These are phyloP conservation scores for Candida boidinii DNA, from an alignment of 805 yeast genomes.

Conservation along the genomic window DNA sequence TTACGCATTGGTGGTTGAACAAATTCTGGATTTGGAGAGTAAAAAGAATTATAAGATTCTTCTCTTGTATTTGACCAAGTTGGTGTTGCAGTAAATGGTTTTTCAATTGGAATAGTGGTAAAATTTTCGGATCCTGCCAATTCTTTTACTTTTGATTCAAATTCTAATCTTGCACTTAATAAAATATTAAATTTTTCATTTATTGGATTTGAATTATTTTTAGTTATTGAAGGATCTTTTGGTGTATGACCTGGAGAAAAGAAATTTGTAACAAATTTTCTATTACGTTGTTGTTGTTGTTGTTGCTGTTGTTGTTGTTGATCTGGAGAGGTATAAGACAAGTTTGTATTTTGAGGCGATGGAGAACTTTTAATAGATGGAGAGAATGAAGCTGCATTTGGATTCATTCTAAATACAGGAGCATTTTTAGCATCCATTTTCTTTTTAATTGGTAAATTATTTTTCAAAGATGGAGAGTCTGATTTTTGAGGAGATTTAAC, in stretches of 20 bases:
- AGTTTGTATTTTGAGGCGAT: slow-evolving; percentile 1
- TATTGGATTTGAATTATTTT: slow-evolving; percentile 23
- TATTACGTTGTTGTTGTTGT: slow-evolving; percentile 1
- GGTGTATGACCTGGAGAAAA: slow-evolving; percentile 14
- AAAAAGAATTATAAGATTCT: slow-evolving; percentile 45
- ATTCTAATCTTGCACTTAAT: slow-evolving; percentile 32
- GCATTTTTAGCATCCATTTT: slow-evolving; percentile 46
- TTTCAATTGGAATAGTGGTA: slow-evolving; percentile 36
- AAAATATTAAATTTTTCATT: slow-evolving; percentile 44
- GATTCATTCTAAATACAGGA: slow-evolving; percentile 62
- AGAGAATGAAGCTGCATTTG: slow-evolving; percentile 58
- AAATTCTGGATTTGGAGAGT: slow-evolving; percentile 32
- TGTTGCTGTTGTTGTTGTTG: neutral
- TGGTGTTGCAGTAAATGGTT: slow-evolving; percentile 66
- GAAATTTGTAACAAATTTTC: neutral
- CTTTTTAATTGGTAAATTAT: slow-evolving; percentile 26
- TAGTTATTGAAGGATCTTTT: slow-evolving; percentile 9
- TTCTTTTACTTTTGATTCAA: slow-evolving; percentile 13
- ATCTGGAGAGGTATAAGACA: too few species aligned
- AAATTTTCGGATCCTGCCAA: slow-evolving; percentile 10
- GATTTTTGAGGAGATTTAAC: slow-evolving; percentile 1
- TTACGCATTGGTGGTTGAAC: slow-evolving; percentile 10
- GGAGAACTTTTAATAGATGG: slow-evolving; percentile 28
- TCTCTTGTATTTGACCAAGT: slow-evolving; percentile 54
- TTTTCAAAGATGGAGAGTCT: too few species aligned